Conservation (phyloP, 352 stramenopile species). For the Pythium phragmiticola region DNA sequence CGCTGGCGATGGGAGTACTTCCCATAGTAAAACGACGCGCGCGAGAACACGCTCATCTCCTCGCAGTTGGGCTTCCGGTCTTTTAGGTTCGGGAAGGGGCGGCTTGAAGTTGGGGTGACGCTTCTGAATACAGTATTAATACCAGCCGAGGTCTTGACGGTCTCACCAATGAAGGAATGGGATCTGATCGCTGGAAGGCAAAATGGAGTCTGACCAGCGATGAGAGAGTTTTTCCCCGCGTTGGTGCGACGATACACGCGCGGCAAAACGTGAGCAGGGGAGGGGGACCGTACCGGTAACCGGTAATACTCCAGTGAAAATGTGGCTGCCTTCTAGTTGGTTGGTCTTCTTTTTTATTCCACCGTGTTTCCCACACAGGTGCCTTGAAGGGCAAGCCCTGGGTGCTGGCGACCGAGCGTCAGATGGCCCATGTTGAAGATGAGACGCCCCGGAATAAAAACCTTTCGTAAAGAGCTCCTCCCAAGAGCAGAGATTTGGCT, state of each 20-base stretch:
- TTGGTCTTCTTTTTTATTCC: constrained; percentile 10
- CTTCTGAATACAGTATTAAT: too few species aligned
- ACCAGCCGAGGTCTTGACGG: too few species aligned
- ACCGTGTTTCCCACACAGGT: not conserved
- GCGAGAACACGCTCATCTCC: constrained; percentile 19
- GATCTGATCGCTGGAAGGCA: constrained; percentile 1
- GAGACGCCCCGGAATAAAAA: not conserved
- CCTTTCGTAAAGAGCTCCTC: not conserved
- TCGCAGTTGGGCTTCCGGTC: not conserved
- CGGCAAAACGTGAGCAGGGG: too few species aligned
- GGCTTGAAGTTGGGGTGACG: constrained; percentile 19
- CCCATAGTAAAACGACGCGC: constrained; percentile 17
- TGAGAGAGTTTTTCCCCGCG: not conserved
- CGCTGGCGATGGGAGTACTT: constrained; percentile 10
- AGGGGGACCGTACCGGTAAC: too few species aligned
- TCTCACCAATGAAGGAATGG: not conserved
- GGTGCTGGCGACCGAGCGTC: constrained; percentile 8
- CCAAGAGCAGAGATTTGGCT: not conserved
- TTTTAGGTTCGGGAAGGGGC: constrained; percentile 11
- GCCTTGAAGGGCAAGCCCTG: not conserved
- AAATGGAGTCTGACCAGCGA: constrained; percentile 12
- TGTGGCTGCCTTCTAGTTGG: too few species aligned
- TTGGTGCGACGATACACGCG: constrained; percentile 2
- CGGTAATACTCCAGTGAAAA: too few species aligned
- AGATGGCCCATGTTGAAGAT: constrained; percentile 26